Evolutionary conservation across 1,139 yeast genomes (phyloP).

Genomic region (Magnusiomyces tetraspermus): DNA sequence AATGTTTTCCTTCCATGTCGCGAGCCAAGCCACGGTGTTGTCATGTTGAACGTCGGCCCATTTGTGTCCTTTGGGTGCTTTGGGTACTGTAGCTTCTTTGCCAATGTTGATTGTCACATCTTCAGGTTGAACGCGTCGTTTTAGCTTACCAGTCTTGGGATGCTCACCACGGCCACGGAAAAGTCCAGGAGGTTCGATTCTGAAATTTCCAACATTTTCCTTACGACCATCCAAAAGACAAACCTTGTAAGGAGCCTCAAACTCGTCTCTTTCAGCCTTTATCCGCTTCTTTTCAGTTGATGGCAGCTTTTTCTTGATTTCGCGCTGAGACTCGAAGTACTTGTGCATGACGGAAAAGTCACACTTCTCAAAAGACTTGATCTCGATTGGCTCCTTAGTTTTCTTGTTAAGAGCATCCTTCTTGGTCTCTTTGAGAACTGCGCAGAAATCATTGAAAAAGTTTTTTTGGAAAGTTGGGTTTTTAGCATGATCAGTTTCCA

Average conservation of each 20-base stretch:
- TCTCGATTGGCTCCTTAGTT: slow-evolving; percentile 35
- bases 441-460: slow-evolving; percentile 68
- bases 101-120: slow-evolving; percentile 81
- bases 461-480: slow-evolving; percentile 81
- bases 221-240: slow-evolving; percentile 79
- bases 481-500: slow-evolving; percentile 80
- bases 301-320: slow-evolving; percentile 59
- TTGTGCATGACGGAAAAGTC: slow-evolving; percentile 71
- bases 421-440: slow-evolving; percentile 60
- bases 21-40: slow-evolving; percentile 89
- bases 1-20: slow-evolving; percentile 94
- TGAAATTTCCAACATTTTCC: slow-evolving; percentile 87
- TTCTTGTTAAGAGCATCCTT: slow-evolving; percentile 40
- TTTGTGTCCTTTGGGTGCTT: slow-evolving; percentile 74
- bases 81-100: slow-evolving; percentile 61
- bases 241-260: slow-evolving; percentile 73
- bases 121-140: slow-evolving; percentile 69
- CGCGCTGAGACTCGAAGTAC: slow-evolving; percentile 60
- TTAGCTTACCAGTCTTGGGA: slow-evolving; percentile 84
- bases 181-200: slow-evolving; percentile 92
- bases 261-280: slow-evolving; percentile 60
- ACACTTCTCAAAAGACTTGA: slow-evolving; percentile 55
- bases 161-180: slow-evolving; percentile 96
- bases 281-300: slow-evolving; percentile 63
- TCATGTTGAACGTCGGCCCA: slow-evolving; percentile 92